Base-by-base conservation (phyloP, 768 basidiomycete genomes). In the Pleurotus giganteus region DNA sequence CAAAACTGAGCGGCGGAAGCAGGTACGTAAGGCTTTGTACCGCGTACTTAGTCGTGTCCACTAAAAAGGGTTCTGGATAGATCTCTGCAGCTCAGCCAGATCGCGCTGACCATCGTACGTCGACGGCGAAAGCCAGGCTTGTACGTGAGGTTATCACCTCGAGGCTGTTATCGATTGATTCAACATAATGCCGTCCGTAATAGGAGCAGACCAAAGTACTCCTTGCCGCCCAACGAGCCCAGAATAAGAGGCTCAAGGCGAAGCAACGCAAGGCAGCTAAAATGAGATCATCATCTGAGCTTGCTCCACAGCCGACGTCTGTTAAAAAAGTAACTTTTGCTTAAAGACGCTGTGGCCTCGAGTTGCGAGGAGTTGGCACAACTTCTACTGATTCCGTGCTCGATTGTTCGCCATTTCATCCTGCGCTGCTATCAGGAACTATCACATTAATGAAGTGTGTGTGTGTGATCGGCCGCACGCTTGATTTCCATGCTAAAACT, bases 161-260 rank as follows among this genome's bases (percentile, higher is more conserved):
- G 27, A 13, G 34, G 19, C 24, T 8, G 21, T 47, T 47, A 45
- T 47, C 39, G 57, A n/a, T 37, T 26, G 4, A 28, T 56, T 27
- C 19, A 41, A 11, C 39, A 41, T 11, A 49, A 32, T 15, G 36
- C 31, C 45, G 29, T 27, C 60, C 59, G 49, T 49, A 12, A 4
- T 59, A 79, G 77, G 73, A 76, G 59, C 75, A 75, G 57, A 70
- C 70, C 15, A 80, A 75, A 52, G 68, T 65, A 7, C 58, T 68
- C 47, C 69, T 80, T 24, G 61, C 65, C 19, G 71, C 71, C 31
- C 69, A 68, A 59, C 68, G 67, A 28, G 65, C 73, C 29, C 69
- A 67, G 41, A 63, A 59, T 31, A 79, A 76, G 65, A 72, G 68
- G 63, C 66, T 72, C 42, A 78, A 73, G 59, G 64, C 63, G 13